Evolutionary conservation across 805 yeast species (phyloP).

Genomic region (Spathaspora boniae): DNA sequence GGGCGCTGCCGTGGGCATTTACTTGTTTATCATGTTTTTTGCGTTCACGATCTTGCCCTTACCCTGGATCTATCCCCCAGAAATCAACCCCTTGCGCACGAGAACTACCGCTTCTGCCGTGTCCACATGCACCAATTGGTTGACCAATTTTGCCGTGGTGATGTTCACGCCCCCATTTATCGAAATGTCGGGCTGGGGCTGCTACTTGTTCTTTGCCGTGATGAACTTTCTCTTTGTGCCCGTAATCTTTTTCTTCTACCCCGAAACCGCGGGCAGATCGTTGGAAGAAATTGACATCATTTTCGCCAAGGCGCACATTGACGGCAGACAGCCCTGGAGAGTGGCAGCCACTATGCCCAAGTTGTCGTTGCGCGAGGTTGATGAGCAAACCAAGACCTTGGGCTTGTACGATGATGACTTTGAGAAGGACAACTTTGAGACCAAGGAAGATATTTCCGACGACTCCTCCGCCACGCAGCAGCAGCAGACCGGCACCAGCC

Average conservation of each 20-base stretch:
- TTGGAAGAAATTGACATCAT: conserved; percentile 54
- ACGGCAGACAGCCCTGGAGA: conserved; percentile 55
- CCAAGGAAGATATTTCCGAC: background rate
- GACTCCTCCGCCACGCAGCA: background rate
- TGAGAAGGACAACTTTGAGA: background rate
- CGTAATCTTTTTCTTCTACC: conserved; percentile 42
- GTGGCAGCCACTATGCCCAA: conserved; percentile 64
- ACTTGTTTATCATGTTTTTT: conserved; percentile 42
- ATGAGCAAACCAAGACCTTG: conserved; percentile 54
- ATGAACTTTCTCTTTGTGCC: conserved; percentile 38
- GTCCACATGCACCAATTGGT: conserved; percentile 45
- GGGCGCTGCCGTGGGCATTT: conserved; percentile 45
- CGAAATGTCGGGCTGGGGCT: conserved; percentile 35
- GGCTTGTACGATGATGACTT: conserved; percentile 50
- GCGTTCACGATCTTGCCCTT: conserved; percentile 43
- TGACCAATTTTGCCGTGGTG: conserved; percentile 42
- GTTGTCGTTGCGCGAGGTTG: conserved; percentile 54
- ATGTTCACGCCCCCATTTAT: conserved; percentile 45
- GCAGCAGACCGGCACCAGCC: background rate
- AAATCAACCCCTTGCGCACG: conserved; percentile 44
- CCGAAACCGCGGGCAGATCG: conserved; percentile 43
- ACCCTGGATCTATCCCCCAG: conserved; percentile 48
- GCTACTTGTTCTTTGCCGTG: conserved; percentile 40
- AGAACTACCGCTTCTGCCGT: conserved; percentile 44
- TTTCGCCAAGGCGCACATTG: conserved; percentile 58